Percentiles rank a stretch among this genome's conserved stretches.
Conservation (phyloP, 1,139 yeast genomes). For the Yamadazyma atlantica region DNA sequence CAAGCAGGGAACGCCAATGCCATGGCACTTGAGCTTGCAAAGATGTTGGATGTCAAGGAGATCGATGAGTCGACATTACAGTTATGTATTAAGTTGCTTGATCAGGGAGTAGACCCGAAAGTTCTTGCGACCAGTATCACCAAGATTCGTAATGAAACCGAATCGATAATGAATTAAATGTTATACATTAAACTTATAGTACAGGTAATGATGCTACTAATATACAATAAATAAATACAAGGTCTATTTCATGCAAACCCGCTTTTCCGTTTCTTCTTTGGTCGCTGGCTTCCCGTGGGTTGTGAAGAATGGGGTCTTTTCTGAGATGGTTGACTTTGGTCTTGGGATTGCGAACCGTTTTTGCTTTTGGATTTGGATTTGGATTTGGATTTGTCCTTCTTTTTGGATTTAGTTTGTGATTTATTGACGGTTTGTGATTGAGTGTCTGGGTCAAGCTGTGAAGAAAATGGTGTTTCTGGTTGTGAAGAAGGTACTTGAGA, state of each 20-base stretch:
- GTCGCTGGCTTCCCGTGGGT: conserved; percentile 14
- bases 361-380: not conserved
- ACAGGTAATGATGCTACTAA: not conserved
- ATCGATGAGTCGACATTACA: conserved; percentile 32
- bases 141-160: conserved; percentile 29
- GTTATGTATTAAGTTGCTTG: conserved; percentile 36
- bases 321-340: not conserved
- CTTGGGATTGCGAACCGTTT: not conserved
- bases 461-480: conserved; percentile 1
- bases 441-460: not conserved
- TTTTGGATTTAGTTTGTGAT: not conserved
- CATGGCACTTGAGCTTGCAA: conserved; percentile 28
- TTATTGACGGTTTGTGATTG: not conserved
- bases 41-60: conserved; percentile 22
- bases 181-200: conserved; percentile 3
- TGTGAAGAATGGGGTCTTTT: conserved; percentile 10
- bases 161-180: conserved; percentile 14
- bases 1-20: conserved; percentile 12
- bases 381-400: not conserved
- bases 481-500: conserved; percentile 7
- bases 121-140: conserved; percentile 26
- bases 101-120: conserved; percentile 39
- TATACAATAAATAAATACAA: not conserved
- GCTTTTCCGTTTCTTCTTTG: conserved; percentile 27
- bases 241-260: conserved; percentile 21